These are phyloP conservation scores for Gossypium rotundifolium DNA, from an alignment of 345 rosid species.

Conservation along the genomic window DNA sequence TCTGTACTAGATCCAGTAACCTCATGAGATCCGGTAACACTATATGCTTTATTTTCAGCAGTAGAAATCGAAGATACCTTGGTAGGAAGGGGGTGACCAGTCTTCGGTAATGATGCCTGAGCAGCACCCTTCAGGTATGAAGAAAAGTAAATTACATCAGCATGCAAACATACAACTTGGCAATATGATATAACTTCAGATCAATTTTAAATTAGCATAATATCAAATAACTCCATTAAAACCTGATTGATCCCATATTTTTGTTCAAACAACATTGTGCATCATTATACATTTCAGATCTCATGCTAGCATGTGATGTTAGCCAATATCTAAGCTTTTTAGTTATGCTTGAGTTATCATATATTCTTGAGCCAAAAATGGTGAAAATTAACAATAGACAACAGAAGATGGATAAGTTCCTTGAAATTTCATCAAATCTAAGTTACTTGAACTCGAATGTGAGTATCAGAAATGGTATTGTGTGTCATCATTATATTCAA, in stretches of 20 bases:
- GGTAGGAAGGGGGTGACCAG: constrained; percentile 44
- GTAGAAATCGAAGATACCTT: constrained; percentile 97
- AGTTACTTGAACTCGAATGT: not conserved
- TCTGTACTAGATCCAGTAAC: constrained; percentile 99
- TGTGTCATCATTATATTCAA: not conserved
- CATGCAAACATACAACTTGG: not conserved
- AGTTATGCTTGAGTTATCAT: not conserved
- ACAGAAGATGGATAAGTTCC: not conserved
- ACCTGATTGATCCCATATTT: not conserved
- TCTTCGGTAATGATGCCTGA: constrained; percentile 21
- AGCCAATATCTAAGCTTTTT: not conserved
- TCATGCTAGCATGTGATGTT: not conserved
- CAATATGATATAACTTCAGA: not conserved
- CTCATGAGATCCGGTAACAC: constrained; percentile 99
- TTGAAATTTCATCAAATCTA: not conserved
- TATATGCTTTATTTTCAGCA: constrained; percentile 99
- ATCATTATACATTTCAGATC: not conserved
- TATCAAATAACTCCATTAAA: not conserved
- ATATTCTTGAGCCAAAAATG: not conserved
- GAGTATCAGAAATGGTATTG: not conserved
- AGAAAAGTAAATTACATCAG: constrained; percentile 8
- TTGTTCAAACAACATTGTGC: not conserved
- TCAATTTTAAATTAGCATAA: not conserved
- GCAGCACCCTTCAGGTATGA: constrained; percentile 46
- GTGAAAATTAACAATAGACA: not conserved